Evolutionary conservation across 305 asterid genomes (phyloP), one percentile per base, ranked within the genome.

Genomic region (Stenogyne calaminthoides): DNA sequence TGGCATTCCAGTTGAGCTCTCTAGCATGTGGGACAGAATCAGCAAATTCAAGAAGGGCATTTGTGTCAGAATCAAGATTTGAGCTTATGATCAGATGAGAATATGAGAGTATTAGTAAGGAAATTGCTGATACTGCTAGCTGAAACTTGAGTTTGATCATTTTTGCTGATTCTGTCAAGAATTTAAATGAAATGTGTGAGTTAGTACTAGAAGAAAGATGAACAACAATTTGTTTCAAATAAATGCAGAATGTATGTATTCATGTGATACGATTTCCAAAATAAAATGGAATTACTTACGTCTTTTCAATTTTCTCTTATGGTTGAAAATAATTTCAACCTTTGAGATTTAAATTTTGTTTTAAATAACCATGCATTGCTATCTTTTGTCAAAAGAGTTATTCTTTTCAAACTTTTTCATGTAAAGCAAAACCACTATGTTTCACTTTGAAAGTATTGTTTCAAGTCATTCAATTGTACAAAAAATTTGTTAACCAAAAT

Each of bases 21-120:
- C 96, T 84, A 36, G 69, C 73, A 72, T 92, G 97, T 16, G 94
- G 97, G 3, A 90, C 96, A 3, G 87, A 60, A 9, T 75, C 64
- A 11, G 86, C 88, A 60, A 95, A 95, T 8, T 84, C 83, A 16
- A 95, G 92, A 3, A 95, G 84, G 34, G 96, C 96, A 22, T 67
- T 78, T 64, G 78, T 74, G 78, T 95, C 98, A 3, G 98, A 86
- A 69, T 61, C 78, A 11, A 90, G 87, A 79, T 86, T 92, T 25
- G 89, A 80, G 55, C 25, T 67, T 76, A 64, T 68, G 78, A 66
- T 73, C 59, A 51, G 67, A 0, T 69, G 81, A 20, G 75, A 60
- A 56, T 55, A 56, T 12, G 79, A 65, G 9, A 86, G 81, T 6
- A 88, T 79, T 65, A 84, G 77, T 11, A 81, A 19, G 18, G 86